Conservation (phyloP, 192 early-diverging fungal species). For the Globomyces pollinis-pini region DNA sequence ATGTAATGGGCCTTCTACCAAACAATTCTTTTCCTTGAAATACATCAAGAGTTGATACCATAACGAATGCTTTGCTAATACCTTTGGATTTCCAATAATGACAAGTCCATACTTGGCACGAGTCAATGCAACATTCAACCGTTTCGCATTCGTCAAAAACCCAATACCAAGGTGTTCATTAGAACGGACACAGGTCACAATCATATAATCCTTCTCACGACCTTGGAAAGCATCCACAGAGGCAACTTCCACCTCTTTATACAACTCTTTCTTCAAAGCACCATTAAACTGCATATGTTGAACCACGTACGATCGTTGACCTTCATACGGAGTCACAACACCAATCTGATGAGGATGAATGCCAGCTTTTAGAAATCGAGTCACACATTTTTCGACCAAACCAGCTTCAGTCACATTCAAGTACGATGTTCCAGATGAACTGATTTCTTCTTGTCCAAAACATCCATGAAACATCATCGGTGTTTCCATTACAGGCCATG, state of each 20-base stretch:
- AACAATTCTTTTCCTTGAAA: conserved; percentile 79
- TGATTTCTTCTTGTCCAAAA: conserved; percentile 93
- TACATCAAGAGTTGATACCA: conserved; percentile 95
- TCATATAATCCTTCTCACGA: conserved; percentile 99
- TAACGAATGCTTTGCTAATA: conserved; percentile 83
- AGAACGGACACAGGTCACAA: conserved; percentile 91
- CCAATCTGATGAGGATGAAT: conserved; percentile 88
- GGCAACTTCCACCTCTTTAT: conserved; percentile 98
- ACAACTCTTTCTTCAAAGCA: conserved; percentile 80
- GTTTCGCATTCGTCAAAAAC: conserved; percentile 70
- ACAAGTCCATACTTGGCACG: conserved; percentile 90
- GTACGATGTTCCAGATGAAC: conserved; percentile 94
- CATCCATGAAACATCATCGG: conserved; percentile 95
- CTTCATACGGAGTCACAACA: conserved; percentile 98
- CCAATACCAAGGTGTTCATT: conserved; percentile 98
- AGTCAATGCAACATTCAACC: conserved; percentile 89
- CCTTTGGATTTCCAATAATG: conserved; percentile 91
- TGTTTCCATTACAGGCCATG: conserved; percentile 88
- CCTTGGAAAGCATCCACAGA: conserved; percentile 99
- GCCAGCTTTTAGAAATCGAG: conserved; percentile 82
- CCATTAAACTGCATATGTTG: conserved; percentile 94
- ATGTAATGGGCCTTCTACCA: conserved; percentile 89
- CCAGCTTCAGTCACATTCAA: conserved; percentile 95
- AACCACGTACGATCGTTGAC: conserved; percentile 92
- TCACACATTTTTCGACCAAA: conserved; percentile 95